Percentiles rank a stretch among this genome's conserved stretches.
phyloP scores from a whole-genome alignment of 805 yeast genomes.

The Yarrowia osloensis region DNA sequence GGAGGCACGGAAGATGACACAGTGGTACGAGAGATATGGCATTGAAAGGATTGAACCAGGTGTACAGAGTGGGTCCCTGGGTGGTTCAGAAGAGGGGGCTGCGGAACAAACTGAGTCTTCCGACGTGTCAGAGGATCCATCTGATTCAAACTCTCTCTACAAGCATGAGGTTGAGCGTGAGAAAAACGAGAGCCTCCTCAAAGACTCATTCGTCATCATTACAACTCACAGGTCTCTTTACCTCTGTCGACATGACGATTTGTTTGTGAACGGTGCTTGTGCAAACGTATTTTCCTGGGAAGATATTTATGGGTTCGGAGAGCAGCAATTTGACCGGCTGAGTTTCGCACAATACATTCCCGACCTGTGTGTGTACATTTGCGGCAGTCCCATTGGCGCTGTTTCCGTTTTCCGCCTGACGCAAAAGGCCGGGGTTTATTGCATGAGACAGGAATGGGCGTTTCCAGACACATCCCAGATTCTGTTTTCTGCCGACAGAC shows the following conservation, averaged over 20 bases:
- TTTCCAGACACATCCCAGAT: constrained; percentile 23
- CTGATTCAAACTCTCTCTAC: background rate
- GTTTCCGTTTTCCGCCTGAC: constrained; percentile 14
- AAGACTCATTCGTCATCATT: constrained; percentile 45
- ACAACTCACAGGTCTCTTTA: constrained; percentile 52
- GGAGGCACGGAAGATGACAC: constrained; percentile 15
- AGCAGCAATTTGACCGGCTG: constrained; percentile 38
- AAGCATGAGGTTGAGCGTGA: background rate
- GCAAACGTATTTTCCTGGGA: constrained; percentile 47
- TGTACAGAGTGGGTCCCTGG: no score
- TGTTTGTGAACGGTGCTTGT: constrained; percentile 54
- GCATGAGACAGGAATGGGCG: constrained; percentile 48
- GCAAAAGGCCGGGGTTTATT: constrained; percentile 47
- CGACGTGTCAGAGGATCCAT: background rate
- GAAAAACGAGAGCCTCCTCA: constrained; percentile 37
- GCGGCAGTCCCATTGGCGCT: constrained; percentile 40
- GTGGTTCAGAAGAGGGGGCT: no score
- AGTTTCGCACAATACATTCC: constrained; percentile 45
- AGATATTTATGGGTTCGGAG: constrained; percentile 32
- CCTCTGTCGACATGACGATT: constrained; percentile 49
- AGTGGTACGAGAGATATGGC: constrained; percentile 28
- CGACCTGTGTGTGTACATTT: constrained; percentile 47
- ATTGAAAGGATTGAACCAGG: background rate
- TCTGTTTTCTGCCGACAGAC: constrained; percentile 8
- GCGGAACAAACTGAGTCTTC: background rate